Base-by-base conservation (phyloP, 768 basidiomycete genomes). In the Russula sp. region DNA sequence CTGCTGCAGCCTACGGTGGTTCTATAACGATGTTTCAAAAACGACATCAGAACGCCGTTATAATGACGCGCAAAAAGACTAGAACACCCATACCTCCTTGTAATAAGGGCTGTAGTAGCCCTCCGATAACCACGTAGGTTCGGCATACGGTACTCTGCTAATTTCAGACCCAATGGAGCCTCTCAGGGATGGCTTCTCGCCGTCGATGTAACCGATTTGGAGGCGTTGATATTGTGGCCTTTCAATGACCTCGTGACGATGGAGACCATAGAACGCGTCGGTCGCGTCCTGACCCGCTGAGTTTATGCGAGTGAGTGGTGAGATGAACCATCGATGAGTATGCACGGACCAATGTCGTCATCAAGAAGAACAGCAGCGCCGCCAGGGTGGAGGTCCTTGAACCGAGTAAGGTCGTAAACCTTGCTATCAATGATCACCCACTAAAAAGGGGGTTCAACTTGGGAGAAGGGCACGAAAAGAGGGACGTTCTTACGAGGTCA, bases 381-480 rank as follows among this genome's bases (percentile, higher is more conserved):
- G 51, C 93, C 94, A 0, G 92, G 94, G 69, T 97, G 94, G 66
- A 94, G 76, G 51, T 77, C 78, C 56, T 81, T 82, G 74, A 97
- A 96, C 69, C 83, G 85, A 56, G 86, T 84, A 29, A 97, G 75
- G 71, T 94, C 86, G 70, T 85, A 93, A 35, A 93, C 90, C 71
- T 89, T 89, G 58, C 84, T 81, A 69, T 95, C 93, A 65, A 94
- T 81, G 61, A 90, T 81, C 53, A 94, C 75, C 90, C 92, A 93
- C 86, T 90, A 60, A 20, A 36, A 20, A 20, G 7, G 20, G 38
- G 11, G 10, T 51, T 18, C 47, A 35, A 22, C 13, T 35, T 18
- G 9, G 39, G 39, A n/a, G 4, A 47, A 35, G 18, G 42, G 3
- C 49, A 14, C 11, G 11, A 8, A 10, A 18, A 9, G 32, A 36